A percentile compares a stretch with the other conserved stretches of the same genome.
These are phyloP conservation scores for Paratinospora sagittata DNA, from an alignment of 164 flowering plant genomes.

Conservation along the genomic window DNA sequence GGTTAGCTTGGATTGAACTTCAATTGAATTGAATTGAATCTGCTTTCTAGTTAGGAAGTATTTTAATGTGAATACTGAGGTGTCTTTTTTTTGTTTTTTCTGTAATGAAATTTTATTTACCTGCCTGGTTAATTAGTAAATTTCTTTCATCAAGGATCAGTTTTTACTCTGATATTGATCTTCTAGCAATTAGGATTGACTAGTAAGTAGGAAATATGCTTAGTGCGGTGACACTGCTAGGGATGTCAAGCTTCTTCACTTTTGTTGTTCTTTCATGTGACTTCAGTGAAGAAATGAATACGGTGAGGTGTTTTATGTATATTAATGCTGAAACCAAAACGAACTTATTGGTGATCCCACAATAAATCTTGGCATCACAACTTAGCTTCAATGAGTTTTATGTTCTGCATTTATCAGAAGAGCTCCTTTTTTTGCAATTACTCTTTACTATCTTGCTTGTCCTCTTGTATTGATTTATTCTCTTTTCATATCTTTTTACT, in stretches of 20 bases:
- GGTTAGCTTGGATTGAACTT: too few relatives aligned
- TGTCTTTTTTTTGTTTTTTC: background rate
- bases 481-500: background rate
- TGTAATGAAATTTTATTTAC: background rate
- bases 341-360: background rate
- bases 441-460: background rate
- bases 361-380: background rate
- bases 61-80: too few relatives aligned
- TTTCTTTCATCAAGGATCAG: background rate
- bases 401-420: background rate
- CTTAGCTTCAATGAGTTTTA: background rate
- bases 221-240: background rate
- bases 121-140: background rate
- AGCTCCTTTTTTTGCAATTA: background rate
- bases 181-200: background rate
- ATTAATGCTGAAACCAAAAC: background rate
- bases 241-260: background rate
- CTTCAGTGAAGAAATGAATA: background rate
- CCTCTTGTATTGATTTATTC: background rate
- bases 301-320: background rate
- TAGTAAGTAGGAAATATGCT: background rate
- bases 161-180: background rate
- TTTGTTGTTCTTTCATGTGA: background rate
- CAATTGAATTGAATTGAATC: background rate
- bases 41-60: too few relatives aligned